Conservation (phyloP, 306 rosid genomes). For the Pueraria montana region DNA sequence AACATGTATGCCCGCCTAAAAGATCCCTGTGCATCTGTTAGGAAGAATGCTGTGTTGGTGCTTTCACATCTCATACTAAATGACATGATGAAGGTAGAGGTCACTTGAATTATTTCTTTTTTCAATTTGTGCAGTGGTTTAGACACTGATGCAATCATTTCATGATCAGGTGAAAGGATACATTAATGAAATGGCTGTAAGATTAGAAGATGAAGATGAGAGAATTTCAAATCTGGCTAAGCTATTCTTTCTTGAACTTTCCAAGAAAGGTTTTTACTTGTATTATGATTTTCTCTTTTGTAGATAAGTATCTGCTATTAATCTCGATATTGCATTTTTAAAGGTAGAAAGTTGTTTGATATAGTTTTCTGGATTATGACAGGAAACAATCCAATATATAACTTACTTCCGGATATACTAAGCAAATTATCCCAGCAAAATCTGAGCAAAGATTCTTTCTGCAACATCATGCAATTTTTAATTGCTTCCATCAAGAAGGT, state of each 20-base stretch:
- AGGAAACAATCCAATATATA: conserved; percentile 96
- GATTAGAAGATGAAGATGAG: conserved; percentile 91
- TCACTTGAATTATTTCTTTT: conserved; percentile 30
- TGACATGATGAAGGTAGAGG: conserved; percentile 98
- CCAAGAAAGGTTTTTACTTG: conserved; percentile 80
- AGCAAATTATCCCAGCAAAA: conserved; percentile 87
- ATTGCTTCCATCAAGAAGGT: conserved; percentile 98
- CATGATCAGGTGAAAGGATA: conserved; percentile 88
- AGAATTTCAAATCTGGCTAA: conserved; percentile 92
- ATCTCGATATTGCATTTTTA: conserved; percentile 25
- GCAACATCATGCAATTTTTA: conserved; percentile 94
- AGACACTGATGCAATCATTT: conserved; percentile 49
- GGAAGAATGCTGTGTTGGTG: conserved; percentile 98
- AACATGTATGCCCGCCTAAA: conserved; percentile 86
- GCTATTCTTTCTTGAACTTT: conserved; percentile 86
- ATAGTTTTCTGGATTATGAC: conserved; percentile 43
- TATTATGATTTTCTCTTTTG: background rate
- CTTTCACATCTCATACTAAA: conserved; percentile 97
- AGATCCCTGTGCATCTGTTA: conserved; percentile 81
- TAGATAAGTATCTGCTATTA: conserved; percentile 35
- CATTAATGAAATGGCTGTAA: conserved; percentile 89
- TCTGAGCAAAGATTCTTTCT: conserved; percentile 78
- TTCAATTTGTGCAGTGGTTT: conserved; percentile 38
- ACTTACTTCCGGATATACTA: conserved; percentile 96
- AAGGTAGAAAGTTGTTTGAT: conserved; percentile 3